Conservation (phyloP, 2,329 filamentous ascomycete species). For the Ophidiomyces ophidiicola region DNA sequence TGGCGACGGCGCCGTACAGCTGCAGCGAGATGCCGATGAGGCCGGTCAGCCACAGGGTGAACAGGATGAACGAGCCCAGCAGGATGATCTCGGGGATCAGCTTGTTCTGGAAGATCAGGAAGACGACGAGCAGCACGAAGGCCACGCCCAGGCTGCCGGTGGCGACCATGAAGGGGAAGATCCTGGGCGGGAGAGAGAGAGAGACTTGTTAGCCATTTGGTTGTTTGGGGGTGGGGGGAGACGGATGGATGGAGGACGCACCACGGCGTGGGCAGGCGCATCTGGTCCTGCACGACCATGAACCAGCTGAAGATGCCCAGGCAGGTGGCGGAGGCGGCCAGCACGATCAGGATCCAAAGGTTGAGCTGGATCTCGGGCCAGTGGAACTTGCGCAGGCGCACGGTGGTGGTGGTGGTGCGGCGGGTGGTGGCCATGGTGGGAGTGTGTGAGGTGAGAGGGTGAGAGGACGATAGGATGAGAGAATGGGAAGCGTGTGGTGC, state of each 20-base stretch:
- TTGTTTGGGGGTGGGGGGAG: constrained; percentile 2
- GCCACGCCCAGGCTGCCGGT: constrained; percentile 44
- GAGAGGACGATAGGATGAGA: too few relatives aligned
- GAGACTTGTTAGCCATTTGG: constrained; percentile 8
- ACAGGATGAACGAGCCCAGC: constrained; percentile 48
- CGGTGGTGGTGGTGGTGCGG: constrained; percentile 8
- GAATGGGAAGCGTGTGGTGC: neutral
- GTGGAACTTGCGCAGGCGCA: constrained; percentile 38
- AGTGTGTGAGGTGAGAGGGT: neutral
- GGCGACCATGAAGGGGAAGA: constrained; percentile 53
- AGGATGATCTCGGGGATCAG: constrained; percentile 49
- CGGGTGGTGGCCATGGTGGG: constrained; percentile 9
- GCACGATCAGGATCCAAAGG: constrained; percentile 52
- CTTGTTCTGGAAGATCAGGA: constrained; percentile 44
- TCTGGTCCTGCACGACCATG: constrained; percentile 44
- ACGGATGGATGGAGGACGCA: constrained; percentile 26
- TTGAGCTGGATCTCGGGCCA: constrained; percentile 56
- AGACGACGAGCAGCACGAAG: constrained; percentile 47
- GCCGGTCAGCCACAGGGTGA: constrained; percentile 49
- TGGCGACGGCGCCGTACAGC: constrained; percentile 44
- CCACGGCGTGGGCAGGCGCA: constrained; percentile 49
- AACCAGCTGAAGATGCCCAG: constrained; percentile 51
- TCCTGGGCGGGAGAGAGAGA: constrained; percentile 32
- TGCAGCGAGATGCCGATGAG: constrained; percentile 53
- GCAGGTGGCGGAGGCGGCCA: constrained; percentile 45